Conservation (phyloP, 805 yeast genomes). For the Wickerhamiella brachini region DNA sequence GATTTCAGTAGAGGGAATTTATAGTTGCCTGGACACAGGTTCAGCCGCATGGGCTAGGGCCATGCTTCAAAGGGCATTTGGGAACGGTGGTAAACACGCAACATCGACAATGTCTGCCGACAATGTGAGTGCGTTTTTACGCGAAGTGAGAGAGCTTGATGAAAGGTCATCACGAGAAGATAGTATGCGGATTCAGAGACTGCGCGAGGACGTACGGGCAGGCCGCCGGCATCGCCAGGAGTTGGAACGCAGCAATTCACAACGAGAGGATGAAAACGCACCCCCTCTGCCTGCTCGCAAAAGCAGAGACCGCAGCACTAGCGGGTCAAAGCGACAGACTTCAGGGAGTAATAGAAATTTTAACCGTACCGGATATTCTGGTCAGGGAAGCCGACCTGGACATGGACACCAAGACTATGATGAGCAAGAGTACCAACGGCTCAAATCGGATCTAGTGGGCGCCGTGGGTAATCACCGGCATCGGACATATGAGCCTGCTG, state of each 20-base stretch:
- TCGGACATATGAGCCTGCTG: neutral
- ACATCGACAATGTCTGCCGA: slow-evolving; percentile 1
- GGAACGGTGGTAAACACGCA: neutral
- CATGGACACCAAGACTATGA: neutral
- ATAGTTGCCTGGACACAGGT: neutral
- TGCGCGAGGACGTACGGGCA: slow-evolving; percentile 21
- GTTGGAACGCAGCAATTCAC: neutral
- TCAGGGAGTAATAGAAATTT: too few relatives aligned
- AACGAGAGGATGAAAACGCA: neutral
- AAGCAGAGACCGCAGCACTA: neutral
- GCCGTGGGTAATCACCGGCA: neutral
- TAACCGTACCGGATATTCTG: too few relatives aligned
- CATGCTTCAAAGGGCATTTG: neutral
- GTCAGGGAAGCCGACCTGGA: neutral
- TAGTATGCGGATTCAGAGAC: slow-evolving; percentile 19
- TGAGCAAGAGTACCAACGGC: neutral
- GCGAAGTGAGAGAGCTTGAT: slow-evolving; percentile 19
- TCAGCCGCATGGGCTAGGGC: neutral
- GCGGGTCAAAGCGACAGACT: neutral
- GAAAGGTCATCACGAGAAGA: slow-evolving; percentile 19
- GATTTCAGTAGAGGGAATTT: too few relatives aligned
- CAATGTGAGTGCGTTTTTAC: slow-evolving; percentile 20
- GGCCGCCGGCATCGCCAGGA: slow-evolving; percentile 17
- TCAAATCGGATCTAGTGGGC: neutral
- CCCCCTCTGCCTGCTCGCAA: neutral